Base-by-base conservation (phyloP, 2,329 filamentous ascomycete species). In the Fusarium veterinarium region DNA sequence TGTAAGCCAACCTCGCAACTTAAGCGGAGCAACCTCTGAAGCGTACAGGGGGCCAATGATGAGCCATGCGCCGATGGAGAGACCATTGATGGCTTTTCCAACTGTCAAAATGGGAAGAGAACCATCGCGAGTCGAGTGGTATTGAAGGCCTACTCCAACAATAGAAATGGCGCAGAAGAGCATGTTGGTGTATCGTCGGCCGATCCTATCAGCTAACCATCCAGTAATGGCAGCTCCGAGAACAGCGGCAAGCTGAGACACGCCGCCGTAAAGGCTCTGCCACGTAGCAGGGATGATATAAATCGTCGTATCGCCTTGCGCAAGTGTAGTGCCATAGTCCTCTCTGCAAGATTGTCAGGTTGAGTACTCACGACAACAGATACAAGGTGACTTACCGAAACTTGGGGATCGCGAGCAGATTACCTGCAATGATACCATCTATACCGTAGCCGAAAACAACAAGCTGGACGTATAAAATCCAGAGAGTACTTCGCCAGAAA, bases 131-230 rank as follows among this genome's bases (percentile, higher is more conserved):
- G 46, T 49, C 2, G 46, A 49, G 11, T 31, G 30, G 1, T 49
- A 31, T 79, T 77, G 60, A 84, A 84, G 76, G 84, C 84, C 35
- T 82, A 69, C 25, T 76, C 78, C 81, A 28, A 75, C 80, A 17
- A 67, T 58, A 14, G 64, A 67, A 23, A 63, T 56, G 12, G 52
- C 59, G 30, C 51, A 57, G 23, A 49, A 63, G 16, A 63, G 8
- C 45, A 67, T 58, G 20, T 58, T 62, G 16, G 51, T 57, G 28
- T 63, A 58, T 51, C 60, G 58, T 11, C 64, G 59, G 1, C 64
- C 59, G 33, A 67, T 67, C 25, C 31, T 63, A 5, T 67, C 64
- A 17, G 64, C 45, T 3, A 52, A 6, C 38, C 45, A 64, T 17
- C 64, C 64, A 1, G 59, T 64, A n/a, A 57, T 1, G 2, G 45